phyloP scores from a whole-genome alignment of 306 rosid genomes.

The Amphicarpaea edgeworthii region DNA sequence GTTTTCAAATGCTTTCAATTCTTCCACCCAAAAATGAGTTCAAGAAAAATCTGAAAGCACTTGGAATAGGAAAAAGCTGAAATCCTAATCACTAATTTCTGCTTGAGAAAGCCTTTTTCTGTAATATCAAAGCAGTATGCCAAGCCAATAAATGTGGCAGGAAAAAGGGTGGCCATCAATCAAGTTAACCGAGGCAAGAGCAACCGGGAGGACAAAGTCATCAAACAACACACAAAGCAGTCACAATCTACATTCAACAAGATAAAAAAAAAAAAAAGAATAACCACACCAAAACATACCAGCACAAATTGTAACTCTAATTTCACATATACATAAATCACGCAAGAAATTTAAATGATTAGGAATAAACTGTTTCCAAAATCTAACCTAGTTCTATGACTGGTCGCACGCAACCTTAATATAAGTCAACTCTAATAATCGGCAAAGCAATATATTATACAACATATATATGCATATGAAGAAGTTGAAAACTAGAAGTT shows the following conservation, averaged over 20 bases:
- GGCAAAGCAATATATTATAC: background rate
- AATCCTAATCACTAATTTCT: background rate
- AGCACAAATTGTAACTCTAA: constrained; percentile 1
- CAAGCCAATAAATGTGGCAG: constrained; percentile 6
- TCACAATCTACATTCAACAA: constrained; percentile 21
- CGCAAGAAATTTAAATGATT: background rate
- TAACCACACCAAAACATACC: background rate
- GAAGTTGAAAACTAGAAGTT: background rate
- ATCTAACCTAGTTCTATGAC: constrained; percentile 4
- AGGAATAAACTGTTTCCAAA: constrained; percentile 3
- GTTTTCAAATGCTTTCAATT: constrained; percentile 4
- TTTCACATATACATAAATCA: constrained; percentile 18
- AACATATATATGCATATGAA: background rate
- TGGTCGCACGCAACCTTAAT: background rate
- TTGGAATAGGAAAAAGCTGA: background rate
- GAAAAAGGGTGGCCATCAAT: background rate
- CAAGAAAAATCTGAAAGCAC: background rate
- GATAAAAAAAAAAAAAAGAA: constrained; percentile 8
- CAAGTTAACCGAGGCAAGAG: background rate
- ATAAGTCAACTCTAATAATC: background rate
- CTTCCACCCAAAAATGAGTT: constrained; percentile 34
- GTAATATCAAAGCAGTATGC: constrained; percentile 9
- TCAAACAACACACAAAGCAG: constrained; percentile 29
- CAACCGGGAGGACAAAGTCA: background rate
- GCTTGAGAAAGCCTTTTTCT: background rate